Evolutionary conservation across 2,329 filamentous ascomycete species (phyloP).

Genomic region (Emergomyces pasteurianus): DNA sequence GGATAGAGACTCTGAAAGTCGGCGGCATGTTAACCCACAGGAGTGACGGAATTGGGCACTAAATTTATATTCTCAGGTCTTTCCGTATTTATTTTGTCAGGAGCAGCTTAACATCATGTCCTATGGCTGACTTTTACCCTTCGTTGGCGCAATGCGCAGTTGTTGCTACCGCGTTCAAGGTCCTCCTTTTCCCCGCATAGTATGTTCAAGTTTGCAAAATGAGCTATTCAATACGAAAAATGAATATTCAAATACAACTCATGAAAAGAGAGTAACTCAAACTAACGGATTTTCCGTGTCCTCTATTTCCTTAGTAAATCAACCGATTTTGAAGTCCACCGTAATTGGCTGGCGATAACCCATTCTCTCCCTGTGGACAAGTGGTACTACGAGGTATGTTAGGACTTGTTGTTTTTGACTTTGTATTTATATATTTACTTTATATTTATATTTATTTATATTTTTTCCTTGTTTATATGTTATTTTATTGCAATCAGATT

Average conservation of each 20-base stretch:
- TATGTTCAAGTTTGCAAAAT: slow-evolving; percentile 38
- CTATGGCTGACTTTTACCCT: slow-evolving; percentile 72
- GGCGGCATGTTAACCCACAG: neutral
- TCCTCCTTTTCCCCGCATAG: slow-evolving; percentile 91
- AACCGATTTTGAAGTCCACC: slow-evolving; percentile 96
- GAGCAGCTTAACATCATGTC: neutral
- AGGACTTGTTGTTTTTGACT: neutral
- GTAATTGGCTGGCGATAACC: slow-evolving; percentile 96
- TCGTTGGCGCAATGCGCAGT: slow-evolving; percentile 81
- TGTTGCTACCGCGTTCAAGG: slow-evolving; percentile 76
- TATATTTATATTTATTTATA: no score
- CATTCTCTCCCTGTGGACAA: slow-evolving; percentile 73
- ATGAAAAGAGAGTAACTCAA: neutral
- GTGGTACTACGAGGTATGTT: slow-evolving; percentile 78
- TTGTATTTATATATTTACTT: no score
- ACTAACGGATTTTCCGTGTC: neutral
- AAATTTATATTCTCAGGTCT: neutral
- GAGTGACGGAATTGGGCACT: neutral
- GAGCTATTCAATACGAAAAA: neutral
- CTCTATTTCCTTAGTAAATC: slow-evolving; percentile 58
- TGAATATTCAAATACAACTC: neutral
- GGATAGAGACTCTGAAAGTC: neutral
- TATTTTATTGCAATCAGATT: neutral
- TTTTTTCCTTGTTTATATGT: neutral
- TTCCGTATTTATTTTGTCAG: neutral